Evolutionary conservation across 805 yeast species (phyloP), one percentile per base, ranked within the genome.

Genomic region (Starmerella stellata): DNA sequence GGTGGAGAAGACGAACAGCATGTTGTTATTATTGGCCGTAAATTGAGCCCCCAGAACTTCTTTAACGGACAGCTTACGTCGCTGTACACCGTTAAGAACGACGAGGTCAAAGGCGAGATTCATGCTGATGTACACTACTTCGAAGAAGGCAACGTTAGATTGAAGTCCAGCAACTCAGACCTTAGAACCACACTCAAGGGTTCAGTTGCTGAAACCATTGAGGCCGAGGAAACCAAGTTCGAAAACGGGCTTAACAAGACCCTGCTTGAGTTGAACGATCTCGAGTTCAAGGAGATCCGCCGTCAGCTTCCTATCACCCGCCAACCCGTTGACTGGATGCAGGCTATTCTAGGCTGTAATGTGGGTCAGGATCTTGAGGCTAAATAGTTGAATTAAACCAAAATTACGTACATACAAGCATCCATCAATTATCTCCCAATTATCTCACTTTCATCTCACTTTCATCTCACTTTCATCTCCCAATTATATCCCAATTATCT

Each of bases 81-180:
- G 1, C 60, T 63, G 43, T 83, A 81, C 58, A 52, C 59, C 5
- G 61, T 69, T 41, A 55, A 66, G 49, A 44, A 53, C 1, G 52
- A 55, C 1, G 38, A 54, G 5, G 44, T 78, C 14, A 48, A 46
- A 2, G 94, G 93, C 4, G 53, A 55, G 5, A 66, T 81, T 27
- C 57, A 56, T 17, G 67, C 83, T 24, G 85, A 80, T 47, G 77
- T 85, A 30, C 98, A 87, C 58, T 90, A 85, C 57, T 90, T 70
- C 55, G 98, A 87, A 60, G 96, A 87, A 49, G 98, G 98, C 23
- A 87, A 87, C 52, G 96, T 87, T 16, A 68, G 87, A 38, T 69
- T 90, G 51, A 73, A 70, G 44, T 63, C 74, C 2, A 45, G 46
- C 5, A 61, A 65, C 41, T n/a, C n/a, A n/a, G 38, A 46, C 15